These are phyloP conservation scores for Xylaria castorea DNA, from an alignment of 495 filamentous ascomycete species.

Conservation along the genomic window DNA sequence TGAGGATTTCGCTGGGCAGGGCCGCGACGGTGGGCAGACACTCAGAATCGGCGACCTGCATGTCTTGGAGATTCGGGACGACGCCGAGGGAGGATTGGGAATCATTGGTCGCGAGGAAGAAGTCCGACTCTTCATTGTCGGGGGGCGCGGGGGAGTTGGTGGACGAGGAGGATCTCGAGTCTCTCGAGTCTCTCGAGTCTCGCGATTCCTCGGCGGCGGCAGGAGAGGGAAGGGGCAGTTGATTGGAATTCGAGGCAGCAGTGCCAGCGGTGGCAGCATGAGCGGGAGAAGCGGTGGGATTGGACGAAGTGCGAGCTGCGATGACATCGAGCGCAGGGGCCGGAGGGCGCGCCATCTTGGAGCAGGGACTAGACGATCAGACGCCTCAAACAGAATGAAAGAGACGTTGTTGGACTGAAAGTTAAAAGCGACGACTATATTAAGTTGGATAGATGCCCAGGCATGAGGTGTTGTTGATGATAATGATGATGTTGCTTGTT, in stretches of 20 bases:
- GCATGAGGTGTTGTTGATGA: neutral
- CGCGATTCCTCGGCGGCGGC: conserved; percentile 27
- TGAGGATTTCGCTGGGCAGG: conserved; percentile 92
- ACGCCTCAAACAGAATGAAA: neutral
- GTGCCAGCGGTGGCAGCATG: conserved; percentile 21
- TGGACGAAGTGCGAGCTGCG: conserved; percentile 42
- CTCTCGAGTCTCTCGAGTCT: conserved; percentile 43
- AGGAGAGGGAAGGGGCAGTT: conserved; percentile 16
- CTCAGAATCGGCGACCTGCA: conserved; percentile 65
- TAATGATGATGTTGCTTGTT: neutral
- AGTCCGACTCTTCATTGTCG: conserved; percentile 87
- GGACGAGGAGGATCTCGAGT: conserved; percentile 67
- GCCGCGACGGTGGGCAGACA: conserved; percentile 76
- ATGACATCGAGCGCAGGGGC: conserved; percentile 54
- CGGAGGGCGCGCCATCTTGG: conserved; percentile 30
- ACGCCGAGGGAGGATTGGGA: conserved; percentile 88
- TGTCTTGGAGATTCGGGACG: conserved; percentile 71
- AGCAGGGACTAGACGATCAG: neutral
- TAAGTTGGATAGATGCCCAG: neutral
- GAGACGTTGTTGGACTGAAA: neutral
- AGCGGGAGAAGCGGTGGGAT: conserved; percentile 16
- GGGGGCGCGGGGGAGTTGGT: conserved; percentile 84
- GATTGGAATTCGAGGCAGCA: conserved; percentile 4
- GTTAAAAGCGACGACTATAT: neutral
- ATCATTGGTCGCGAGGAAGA: conserved; percentile 85